A percentile compares a stretch with the other conserved stretches of the same genome.
Conservation (phyloP, 1,139 yeast genomes). For the Zygoascus meyerae region DNA sequence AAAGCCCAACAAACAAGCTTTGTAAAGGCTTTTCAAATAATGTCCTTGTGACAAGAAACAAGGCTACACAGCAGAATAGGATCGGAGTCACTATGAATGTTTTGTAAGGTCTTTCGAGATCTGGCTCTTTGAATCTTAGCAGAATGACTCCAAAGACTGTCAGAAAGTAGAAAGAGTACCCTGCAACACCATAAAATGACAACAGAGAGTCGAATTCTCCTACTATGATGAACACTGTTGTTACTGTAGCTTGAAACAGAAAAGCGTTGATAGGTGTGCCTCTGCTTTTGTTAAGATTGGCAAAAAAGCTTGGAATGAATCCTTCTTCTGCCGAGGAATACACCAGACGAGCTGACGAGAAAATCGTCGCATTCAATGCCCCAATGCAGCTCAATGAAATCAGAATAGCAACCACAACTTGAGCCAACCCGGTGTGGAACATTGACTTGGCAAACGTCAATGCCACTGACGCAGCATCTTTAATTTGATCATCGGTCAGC, state of each 20-base stretch:
- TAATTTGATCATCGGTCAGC: conserved; percentile 31
- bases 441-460: conserved; percentile 33
- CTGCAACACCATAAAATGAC: conserved; percentile 39
- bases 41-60: conserved; percentile 34
- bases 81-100: conserved; percentile 37
- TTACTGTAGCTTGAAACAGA: conserved; percentile 30
- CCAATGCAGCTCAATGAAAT: conserved; percentile 39
- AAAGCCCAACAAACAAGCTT: conserved; percentile 28
- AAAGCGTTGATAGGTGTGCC: conserved; percentile 37
- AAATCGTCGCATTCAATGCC: conserved; percentile 38
- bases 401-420: conserved; percentile 31
- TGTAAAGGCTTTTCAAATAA: conserved; percentile 34
- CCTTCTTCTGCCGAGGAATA: conserved; percentile 37
- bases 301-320: conserved; percentile 33
- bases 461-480: conserved; percentile 35
- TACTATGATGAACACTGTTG: conserved; percentile 31
- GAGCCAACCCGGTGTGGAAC: conserved; percentile 24
- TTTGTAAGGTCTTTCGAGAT: conserved; percentile 35
- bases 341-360: conserved; percentile 36
- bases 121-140: conserved; percentile 34
- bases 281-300: conserved; percentile 24
- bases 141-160: conserved; percentile 38
- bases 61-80: conserved; percentile 36
- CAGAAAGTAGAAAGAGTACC: conserved; percentile 36
- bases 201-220: conserved; percentile 36